Conservation (phyloP, 2,329 filamentous ascomycete species). For the Chrysoporthe puriensis region DNA sequence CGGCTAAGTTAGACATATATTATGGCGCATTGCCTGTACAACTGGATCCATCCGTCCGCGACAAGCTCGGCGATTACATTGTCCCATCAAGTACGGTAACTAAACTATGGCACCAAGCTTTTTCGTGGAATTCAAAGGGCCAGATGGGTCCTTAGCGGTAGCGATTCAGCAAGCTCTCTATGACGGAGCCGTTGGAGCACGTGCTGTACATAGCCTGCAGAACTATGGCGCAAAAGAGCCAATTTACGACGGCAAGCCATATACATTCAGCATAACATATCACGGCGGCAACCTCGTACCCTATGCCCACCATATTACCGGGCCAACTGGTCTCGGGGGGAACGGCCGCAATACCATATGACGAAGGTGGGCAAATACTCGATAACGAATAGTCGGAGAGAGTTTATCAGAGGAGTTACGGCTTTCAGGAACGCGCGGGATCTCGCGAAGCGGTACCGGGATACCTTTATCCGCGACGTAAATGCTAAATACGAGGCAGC, state of each 20-base stretch:
- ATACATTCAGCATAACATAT: conserved; percentile 45
- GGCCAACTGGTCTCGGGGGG: conserved; percentile 34
- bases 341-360: conserved; percentile 47
- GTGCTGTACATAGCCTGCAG: conserved; percentile 39
- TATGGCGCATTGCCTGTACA: conserved; percentile 35
- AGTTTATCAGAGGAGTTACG: conserved; percentile 41
- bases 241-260: conserved; percentile 43
- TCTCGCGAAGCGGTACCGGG: conserved; percentile 41
- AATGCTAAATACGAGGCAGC: conserved; percentile 31
- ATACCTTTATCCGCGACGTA: conserved; percentile 38
- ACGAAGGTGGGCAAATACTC: conserved; percentile 37
- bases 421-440: conserved; percentile 47
- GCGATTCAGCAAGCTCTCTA: conserved; percentile 41
- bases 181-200: conserved; percentile 43
- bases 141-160: conserved; percentile 36
- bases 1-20: conserved; percentile 40
- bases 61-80: conserved; percentile 35
- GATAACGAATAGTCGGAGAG: conserved; percentile 36
- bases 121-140: conserved; percentile 46
- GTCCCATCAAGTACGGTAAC: conserved; percentile 38
- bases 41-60: conserved; percentile 27
- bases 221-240: conserved; percentile 32
- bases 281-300: conserved; percentile 37
- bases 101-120: conserved; percentile 44
- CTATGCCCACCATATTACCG: conserved; percentile 42